Evolutionary conservation across 768 basidiomycete species (phyloP), one percentile per base, ranked within the genome.

Genomic region (Leccinum uliginosum): DNA sequence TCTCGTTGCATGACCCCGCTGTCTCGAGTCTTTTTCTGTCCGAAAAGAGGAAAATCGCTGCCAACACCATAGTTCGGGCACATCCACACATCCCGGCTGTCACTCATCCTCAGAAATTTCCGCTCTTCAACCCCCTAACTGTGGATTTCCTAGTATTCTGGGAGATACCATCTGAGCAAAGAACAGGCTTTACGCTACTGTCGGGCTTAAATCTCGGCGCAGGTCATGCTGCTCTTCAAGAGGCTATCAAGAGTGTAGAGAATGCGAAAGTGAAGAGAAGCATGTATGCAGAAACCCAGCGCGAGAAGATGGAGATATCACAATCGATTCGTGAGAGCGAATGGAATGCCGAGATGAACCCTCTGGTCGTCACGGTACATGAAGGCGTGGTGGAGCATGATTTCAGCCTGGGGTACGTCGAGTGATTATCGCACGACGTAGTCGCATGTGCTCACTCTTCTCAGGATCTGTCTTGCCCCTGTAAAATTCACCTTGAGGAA

Each of bases 201-300:
- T 75, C 84, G 17, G 84, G 84, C 6, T 65, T 86, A 23, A 78
- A 75, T 15, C 77, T 91, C 11, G 90, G 92, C 7, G 87, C 89
- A 10, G 70, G 77, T 3, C 86, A 90, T 66, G 89, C 84, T 11
- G 72, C 82, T 14, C 75, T 96, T 56, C 76, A 81, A 17, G 78
- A 79, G 49, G 75, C 86, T 35, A 78, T 93, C 6, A 77, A 82
- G 49, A 77, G 80, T 19, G 80, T 82, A 10, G 84, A 85, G 64
- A 75, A 73, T 46, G 79, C 79, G 11, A 89, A 90, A 71, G 79
- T 78, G 23, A 89, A 85, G 58, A 81, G 93, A 46, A 91, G 83
- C 60, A 92, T 97, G 82, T 98, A 93, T 66, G 92, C 91, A 21
- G 93, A 98, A 75, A 96, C 93, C 5, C 83, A 81, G 59, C 78